Conservation (phyloP, 345 rosid genomes). For the Turnera subulata region DNA sequence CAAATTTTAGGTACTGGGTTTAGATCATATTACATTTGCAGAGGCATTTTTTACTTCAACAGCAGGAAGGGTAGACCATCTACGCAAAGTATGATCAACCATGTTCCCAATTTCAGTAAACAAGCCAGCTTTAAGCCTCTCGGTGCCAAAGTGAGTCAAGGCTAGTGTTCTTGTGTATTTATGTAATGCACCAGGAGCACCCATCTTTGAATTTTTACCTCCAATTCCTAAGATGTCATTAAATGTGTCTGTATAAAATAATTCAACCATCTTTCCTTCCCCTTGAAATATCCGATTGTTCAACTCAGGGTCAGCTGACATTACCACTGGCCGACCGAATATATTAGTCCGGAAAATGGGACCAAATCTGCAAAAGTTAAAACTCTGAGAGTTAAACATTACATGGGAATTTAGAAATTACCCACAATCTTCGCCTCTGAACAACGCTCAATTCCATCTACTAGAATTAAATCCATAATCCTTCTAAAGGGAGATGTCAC, state of each 20-base stretch:
- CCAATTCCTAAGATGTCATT: slow-evolving; percentile 13
- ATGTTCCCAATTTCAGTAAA: slow-evolving; percentile 16
- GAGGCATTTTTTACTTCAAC: neutral
- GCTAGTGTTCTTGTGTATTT: slow-evolving; percentile 3
- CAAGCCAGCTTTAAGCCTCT: slow-evolving; percentile 16
- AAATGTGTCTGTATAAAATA: slow-evolving; percentile 18
- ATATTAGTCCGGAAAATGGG: slow-evolving; percentile 19
- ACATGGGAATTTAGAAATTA: too few species aligned
- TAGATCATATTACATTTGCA: neutral
- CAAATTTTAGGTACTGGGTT: too few species aligned
- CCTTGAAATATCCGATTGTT: slow-evolving; percentile 15
- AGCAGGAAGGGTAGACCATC: slow-evolving; percentile 11
- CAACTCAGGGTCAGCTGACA: slow-evolving; percentile 20
- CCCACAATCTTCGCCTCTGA: too few species aligned
- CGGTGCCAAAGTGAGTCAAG: slow-evolving; percentile 14
- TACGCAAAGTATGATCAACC: slow-evolving; percentile 2
- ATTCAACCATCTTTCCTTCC: slow-evolving; percentile 14
- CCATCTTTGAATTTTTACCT: neutral
- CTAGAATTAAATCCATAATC: too few species aligned
- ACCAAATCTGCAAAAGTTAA: slow-evolving; percentile 16
- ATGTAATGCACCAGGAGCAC: neutral
- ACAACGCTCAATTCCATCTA: too few species aligned
- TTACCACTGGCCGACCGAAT: slow-evolving; percentile 10
- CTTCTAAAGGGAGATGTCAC: too few species aligned
- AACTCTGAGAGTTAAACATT: too few species aligned